Evolutionary conservation across 1,284 basidiomycete genomes (phyloP).

Genomic region (Ceratobasidium papillatum): DNA sequence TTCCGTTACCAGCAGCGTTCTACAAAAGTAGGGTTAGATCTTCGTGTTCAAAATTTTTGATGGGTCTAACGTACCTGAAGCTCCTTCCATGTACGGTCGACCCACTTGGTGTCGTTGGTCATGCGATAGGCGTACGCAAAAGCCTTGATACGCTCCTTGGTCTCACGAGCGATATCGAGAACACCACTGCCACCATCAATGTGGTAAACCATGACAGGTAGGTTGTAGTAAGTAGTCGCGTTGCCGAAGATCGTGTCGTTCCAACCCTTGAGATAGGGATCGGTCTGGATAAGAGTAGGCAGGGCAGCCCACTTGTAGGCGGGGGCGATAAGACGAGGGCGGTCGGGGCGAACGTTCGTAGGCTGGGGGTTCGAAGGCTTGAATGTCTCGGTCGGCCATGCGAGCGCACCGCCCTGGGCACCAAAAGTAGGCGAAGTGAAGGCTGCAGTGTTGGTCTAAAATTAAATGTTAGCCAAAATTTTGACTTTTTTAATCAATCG

Average conservation of each 20-base stretch:
- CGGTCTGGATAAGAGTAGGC: conserved; percentile 77
- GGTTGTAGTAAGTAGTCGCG: conserved; percentile 73
- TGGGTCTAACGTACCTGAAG: conserved; percentile 65
- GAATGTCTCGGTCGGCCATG: conserved; percentile 83
- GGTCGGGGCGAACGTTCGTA: conserved; percentile 73
- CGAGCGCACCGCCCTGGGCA: conserved; percentile 57
- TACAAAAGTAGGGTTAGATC: conserved; percentile 46
- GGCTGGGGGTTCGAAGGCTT: conserved; percentile 67
- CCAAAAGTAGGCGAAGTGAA: conserved; percentile 79
- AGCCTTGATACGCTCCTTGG: conserved; percentile 92
- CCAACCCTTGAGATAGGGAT: conserved; percentile 90
- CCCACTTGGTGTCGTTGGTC: conserved; percentile 89
- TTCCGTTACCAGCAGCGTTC: conserved; percentile 75
- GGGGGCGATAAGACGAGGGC: conserved; percentile 92
- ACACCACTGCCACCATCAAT: conserved; percentile 91
- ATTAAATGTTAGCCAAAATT: conserved; percentile 8
- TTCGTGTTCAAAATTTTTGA: conserved; percentile 41
- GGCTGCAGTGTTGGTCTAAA: conserved; percentile 79
- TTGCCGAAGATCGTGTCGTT: conserved; percentile 93
- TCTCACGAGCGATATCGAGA: conserved; percentile 87
- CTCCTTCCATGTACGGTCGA: conserved; percentile 85
- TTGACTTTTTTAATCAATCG: background rate
- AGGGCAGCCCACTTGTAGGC: conserved; percentile 91
- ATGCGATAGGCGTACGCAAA: conserved; percentile 92
- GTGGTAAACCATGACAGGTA: conserved; percentile 73